These are phyloP conservation scores for Fagopyrum homotropicum DNA, from an alignment of 148 eudicot species.

Conservation along the genomic window DNA sequence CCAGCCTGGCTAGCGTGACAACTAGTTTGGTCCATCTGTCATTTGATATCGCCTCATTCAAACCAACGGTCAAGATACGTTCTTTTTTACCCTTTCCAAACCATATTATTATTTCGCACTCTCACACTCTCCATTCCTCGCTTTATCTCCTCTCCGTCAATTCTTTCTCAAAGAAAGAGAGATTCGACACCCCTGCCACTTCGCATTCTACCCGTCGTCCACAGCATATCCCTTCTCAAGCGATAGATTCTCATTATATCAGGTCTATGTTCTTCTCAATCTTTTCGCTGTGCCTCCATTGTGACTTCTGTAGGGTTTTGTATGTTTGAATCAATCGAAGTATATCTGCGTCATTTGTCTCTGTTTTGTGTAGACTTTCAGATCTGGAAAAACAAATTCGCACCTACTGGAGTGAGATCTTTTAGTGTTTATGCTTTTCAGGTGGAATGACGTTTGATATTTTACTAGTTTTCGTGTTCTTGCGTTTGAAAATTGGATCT, in stretches of 20 bases:
- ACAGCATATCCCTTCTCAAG: not conserved
- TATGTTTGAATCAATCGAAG: not conserved
- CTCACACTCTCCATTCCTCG: not conserved
- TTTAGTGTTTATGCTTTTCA: not conserved
- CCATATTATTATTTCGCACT: not conserved
- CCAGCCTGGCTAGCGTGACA: slow-evolving; percentile 8
- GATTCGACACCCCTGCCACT: not conserved
- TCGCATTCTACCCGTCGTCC: slow-evolving; percentile 4
- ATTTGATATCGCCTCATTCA: not conserved
- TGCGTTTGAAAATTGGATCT: not conserved
- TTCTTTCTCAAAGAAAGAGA: not conserved
- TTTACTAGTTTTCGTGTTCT: not conserved
- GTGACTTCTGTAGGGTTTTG: not conserved
- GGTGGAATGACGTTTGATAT: not conserved
- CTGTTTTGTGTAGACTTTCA: not conserved
- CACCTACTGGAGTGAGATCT: not conserved
- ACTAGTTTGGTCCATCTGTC: slow-evolving; percentile 1
- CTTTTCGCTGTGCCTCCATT: not conserved
- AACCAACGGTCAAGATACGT: slow-evolving; percentile 7
- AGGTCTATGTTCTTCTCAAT: not conserved
- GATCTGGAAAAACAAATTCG: not conserved
- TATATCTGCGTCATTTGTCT: too few relatives aligned
- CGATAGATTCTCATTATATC: not conserved
- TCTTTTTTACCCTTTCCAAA: not conserved
- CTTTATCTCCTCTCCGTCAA: not conserved